These are phyloP conservation scores for Cladosporium sp. DNA, from an alignment of 2,329 filamentous ascomycete genomes.

Conservation along the genomic window DNA sequence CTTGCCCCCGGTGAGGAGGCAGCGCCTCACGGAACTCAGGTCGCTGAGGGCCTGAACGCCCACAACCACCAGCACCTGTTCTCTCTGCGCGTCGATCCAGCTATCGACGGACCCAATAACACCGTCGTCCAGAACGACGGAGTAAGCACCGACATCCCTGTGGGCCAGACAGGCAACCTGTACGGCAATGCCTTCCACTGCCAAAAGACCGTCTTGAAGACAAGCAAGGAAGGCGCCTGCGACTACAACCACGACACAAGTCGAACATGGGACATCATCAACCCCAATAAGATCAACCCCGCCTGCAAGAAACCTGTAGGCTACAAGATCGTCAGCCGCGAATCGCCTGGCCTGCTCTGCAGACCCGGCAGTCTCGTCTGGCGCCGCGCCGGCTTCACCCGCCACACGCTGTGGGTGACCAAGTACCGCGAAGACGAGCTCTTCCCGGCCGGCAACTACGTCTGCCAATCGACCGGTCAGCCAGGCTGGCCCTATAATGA, in stretches of 20 bases:
- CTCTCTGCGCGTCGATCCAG: conserved; percentile 60
- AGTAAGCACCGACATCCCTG: conserved; percentile 40
- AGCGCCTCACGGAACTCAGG: conserved; percentile 51
- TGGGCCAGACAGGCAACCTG: conserved; percentile 43
- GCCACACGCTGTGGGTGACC: conserved; percentile 53
- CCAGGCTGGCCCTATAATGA: conserved; percentile 27
- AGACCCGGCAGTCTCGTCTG: conserved; percentile 41
- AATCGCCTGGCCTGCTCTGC: conserved; percentile 49
- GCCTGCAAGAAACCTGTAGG: conserved; percentile 45
- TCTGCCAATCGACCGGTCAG: conserved; percentile 43
- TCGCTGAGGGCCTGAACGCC: conserved; percentile 60
- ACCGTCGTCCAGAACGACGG: conserved; percentile 50
- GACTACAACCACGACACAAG: conserved; percentile 46
- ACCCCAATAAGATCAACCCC: conserved; percentile 43
- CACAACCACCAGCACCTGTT: conserved; percentile 71
- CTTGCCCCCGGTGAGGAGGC: conserved; percentile 44
- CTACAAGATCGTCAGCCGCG: conserved; percentile 47
- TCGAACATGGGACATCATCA: conserved; percentile 52
- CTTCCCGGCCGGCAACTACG: conserved; percentile 47
- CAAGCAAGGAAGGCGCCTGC: conserved; percentile 17
- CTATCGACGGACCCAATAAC: conserved; percentile 55
- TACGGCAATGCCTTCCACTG: conserved; percentile 59
- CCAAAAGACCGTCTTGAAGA: conserved; percentile 31
- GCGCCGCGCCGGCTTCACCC: conserved; percentile 46
- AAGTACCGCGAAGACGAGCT: conserved; percentile 51